A percentile compares a stretch with the other conserved stretches of the same genome.
These are phyloP conservation scores for Saccharomycopsis microspora DNA, from an alignment of 805 yeast species.

Conservation along the genomic window DNA sequence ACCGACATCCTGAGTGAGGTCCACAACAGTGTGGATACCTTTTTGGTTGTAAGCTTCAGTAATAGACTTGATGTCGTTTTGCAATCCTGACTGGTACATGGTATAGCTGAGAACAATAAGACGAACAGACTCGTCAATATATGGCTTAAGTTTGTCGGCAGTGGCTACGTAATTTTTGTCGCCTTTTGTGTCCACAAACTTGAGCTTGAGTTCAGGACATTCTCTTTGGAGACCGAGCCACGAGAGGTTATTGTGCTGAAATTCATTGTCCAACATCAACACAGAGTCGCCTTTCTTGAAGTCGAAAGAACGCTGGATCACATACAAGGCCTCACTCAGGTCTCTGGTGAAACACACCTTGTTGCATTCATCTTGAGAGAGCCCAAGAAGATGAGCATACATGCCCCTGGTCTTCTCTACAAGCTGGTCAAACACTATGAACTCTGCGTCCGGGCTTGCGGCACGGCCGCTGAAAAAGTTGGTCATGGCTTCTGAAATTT, in stretches of 20 bases:
- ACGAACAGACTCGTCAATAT: conserved; percentile 8
- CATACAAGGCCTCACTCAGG: conserved; percentile 14
- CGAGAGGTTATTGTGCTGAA: conserved; percentile 14
- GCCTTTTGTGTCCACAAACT: conserved; percentile 9
- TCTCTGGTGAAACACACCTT: conserved; percentile 15
- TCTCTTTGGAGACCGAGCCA: conserved; percentile 12
- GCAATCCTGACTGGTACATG: conserved; percentile 14
- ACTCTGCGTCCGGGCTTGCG: conserved; percentile 8
- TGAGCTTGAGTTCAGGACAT: conserved; percentile 9
- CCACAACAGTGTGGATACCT: conserved; percentile 12
- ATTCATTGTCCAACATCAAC: conserved; percentile 14
- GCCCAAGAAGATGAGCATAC: conserved; percentile 8
- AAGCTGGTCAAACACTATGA: conserved; percentile 8
- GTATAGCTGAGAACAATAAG: conserved; percentile 9
- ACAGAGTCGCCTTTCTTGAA: conserved; percentile 12
- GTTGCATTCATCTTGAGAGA: neutral
- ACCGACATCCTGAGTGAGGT: conserved; percentile 15
- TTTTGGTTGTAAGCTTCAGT: conserved; percentile 6
- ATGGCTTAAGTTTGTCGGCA: conserved; percentile 6
- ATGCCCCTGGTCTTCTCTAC: conserved; percentile 12
- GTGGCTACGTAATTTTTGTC: conserved; percentile 12
- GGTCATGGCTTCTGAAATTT: conserved; percentile 5
- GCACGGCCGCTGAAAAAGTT: conserved; percentile 8
- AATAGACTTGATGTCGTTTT: conserved; percentile 12
- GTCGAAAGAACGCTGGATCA: conserved; percentile 10